These are phyloP conservation scores for Cardamine chenopodiifolia DNA, from an alignment of 345 rosid species.

Conservation along the genomic window DNA sequence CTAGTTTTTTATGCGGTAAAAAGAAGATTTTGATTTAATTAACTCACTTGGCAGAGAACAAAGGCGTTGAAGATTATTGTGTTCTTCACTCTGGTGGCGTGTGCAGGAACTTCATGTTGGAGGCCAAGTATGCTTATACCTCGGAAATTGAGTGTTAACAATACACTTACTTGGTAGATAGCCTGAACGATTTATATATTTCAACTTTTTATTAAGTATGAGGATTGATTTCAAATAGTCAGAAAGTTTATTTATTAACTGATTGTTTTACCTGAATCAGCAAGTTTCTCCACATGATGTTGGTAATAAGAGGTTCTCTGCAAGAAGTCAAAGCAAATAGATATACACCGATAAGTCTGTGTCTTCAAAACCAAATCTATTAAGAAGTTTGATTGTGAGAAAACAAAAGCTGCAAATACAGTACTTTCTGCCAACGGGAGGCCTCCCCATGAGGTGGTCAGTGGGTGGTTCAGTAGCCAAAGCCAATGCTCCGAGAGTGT, in stretches of 20 bases:
- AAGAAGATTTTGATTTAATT: not conserved
- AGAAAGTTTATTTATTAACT: not conserved
- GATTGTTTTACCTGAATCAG: conserved; percentile 65
- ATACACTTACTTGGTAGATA: conserved; percentile 69
- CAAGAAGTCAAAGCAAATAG: conserved; percentile 1
- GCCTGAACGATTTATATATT: conserved; percentile 51
- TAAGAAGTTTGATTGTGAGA: not conserved
- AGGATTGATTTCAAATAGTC: not conserved
- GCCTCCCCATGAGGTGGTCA: conserved; percentile 85
- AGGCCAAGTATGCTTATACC: conserved; percentile 64
- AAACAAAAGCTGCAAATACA: conserved; percentile 1
- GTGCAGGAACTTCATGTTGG: conserved; percentile 44
- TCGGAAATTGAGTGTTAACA: conserved; percentile 69
- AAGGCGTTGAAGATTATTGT: conserved; percentile 90
- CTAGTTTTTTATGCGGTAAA: not conserved
- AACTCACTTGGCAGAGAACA: conserved; percentile 86
- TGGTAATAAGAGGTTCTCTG: conserved; percentile 95
- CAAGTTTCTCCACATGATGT: conserved; percentile 98
- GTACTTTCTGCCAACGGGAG: conserved; percentile 97
- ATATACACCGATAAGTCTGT: not conserved
- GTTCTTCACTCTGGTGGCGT: conserved; percentile 70
- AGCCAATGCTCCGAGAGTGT: conserved; percentile 98
- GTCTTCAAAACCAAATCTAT: not conserved
- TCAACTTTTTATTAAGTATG: not conserved
- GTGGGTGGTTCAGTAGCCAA: conserved; percentile 99